Evolutionary conservation across 805 yeast genomes (phyloP).

Genomic region (Nakazawaea molendinolei): DNA sequence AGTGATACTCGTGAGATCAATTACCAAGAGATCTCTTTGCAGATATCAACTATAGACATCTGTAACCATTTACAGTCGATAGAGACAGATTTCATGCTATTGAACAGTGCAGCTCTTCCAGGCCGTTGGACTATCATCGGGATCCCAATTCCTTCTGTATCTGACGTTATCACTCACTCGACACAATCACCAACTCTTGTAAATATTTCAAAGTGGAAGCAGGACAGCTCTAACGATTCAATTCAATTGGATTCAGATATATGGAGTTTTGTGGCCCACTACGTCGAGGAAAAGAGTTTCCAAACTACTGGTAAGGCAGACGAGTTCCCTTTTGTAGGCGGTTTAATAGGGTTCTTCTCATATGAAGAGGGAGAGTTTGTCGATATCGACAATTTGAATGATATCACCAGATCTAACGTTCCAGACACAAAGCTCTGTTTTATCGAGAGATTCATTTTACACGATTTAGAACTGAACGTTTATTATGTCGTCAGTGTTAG

Average conservation of each 20-base stretch:
- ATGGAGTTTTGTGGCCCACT: slow-evolving; percentile 47
- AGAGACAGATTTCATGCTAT: slow-evolving; percentile 45
- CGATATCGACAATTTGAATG: slow-evolving; percentile 25
- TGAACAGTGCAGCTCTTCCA: slow-evolving; percentile 77
- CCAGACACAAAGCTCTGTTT: slow-evolving; percentile 77
- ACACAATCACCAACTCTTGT: slow-evolving; percentile 32
- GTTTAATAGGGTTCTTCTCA: slow-evolving; percentile 76
- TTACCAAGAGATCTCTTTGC: background rate
- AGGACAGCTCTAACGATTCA: slow-evolving; percentile 3
- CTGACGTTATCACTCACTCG: slow-evolving; percentile 56
- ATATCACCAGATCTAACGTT: slow-evolving; percentile 31
- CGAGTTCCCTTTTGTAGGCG: slow-evolving; percentile 83
- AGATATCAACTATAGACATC: slow-evolving; percentile 33
- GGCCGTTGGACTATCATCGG: slow-evolving; percentile 90
- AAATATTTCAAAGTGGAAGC: slow-evolving; percentile 23
- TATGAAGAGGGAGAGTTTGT: slow-evolving; percentile 77
- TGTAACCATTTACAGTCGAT: slow-evolving; percentile 37
- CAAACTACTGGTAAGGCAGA: slow-evolving; percentile 24
- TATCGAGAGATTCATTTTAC: slow-evolving; percentile 56
- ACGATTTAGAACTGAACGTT: slow-evolving; percentile 38
- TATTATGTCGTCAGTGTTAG: slow-evolving; percentile 49
- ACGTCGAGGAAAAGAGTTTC: slow-evolving; percentile 34
- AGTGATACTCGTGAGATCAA: background rate
- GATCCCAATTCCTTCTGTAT: slow-evolving; percentile 39
- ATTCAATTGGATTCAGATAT: slow-evolving; percentile 18